Base-by-base conservation (phyloP, 257 asterid genomes). In the Orobanche coerulescens region DNA sequence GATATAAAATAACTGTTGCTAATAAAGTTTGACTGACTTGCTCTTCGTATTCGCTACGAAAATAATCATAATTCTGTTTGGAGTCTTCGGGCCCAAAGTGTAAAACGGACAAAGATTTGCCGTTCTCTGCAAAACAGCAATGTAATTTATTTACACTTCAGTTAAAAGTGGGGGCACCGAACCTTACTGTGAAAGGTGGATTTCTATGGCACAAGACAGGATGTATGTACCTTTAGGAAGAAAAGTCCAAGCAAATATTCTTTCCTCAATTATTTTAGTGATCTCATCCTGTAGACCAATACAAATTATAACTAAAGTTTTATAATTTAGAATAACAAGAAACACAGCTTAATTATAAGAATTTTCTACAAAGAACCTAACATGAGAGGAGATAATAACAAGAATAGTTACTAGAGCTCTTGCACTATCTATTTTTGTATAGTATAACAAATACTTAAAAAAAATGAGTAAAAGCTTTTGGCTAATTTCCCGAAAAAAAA, bases 171-270 rank as follows among this genome's bases (percentile, higher is more conserved):
- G 54, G 55, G 20, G 12, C 4, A 28, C n/a, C 26, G 19, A 61
- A 14, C 39, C 53, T 6, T 40, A 40, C 36, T 55, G 6, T 6
- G 10, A 43, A 61, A 34, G 65, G 9, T 23, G 33, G 65, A 44
- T 67, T 49, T 34, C 33, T 31, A 28, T 11, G 23, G 36, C 20
- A 37, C 69, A 50, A 56, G 36, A 30, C 43, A 16, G n/a, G n/a
- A 14, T 5, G 19, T 31, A 65, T 55, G 33, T 61, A 90, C 96
- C 93, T 79, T 72, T 73, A 19, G 96, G 97, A 56, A 90, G 81
- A 74, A 87, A 85, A 67, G 94, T 90, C 95, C 97, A 90, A 37
- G 90, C 92, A 70, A 83, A 90, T 69, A 90, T 79, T 75, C 82
- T 79, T 70, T 87, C 90, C 74, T 80, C 95, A 22, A 90, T 83